Evolutionary conservation across 2,329 filamentous ascomycete species (phyloP).

Genomic region (Phoma sp.): DNA sequence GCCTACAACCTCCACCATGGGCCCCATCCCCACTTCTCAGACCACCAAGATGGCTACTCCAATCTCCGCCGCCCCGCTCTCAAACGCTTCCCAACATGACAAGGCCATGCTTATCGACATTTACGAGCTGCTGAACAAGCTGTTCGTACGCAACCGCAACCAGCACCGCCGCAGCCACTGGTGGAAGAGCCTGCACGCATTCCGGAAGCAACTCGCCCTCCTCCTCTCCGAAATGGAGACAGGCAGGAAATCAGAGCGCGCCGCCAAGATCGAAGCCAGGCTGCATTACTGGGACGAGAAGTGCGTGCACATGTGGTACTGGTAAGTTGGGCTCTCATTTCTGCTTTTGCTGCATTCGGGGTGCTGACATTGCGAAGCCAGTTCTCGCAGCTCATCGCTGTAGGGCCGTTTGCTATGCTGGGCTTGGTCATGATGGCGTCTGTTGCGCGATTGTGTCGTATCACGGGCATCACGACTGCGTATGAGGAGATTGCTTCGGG

Average conservation of each 20-base stretch:
- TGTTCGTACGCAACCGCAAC: constrained; percentile 87
- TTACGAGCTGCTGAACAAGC: constrained; percentile 68
- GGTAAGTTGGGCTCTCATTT: constrained; percentile 31
- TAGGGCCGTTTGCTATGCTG: constrained; percentile 54
- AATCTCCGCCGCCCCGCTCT: constrained; percentile 30
- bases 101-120: constrained; percentile 47
- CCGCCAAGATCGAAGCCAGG: constrained; percentile 36
- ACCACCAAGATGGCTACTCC: constrained; percentile 19
- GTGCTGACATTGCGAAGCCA: constrained; percentile 29
- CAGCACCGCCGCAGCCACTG: constrained; percentile 83
- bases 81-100: constrained; percentile 30
- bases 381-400: constrained; percentile 55
- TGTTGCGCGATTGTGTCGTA: constrained; percentile 50
- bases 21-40: constrained; percentile 12
- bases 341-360: background rate
- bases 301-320: constrained; percentile 45
- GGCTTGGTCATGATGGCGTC: constrained; percentile 54
- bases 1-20: constrained; percentile 12
- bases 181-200: constrained; percentile 76
- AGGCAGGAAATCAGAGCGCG: constrained; percentile 26
- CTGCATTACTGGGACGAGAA: constrained; percentile 50
- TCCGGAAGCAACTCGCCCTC: constrained; percentile 70
- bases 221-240: constrained; percentile 53
- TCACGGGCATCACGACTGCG: constrained; percentile 50
- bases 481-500: constrained; percentile 52